Percentiles rank a stretch among this genome's conserved stretches.
Evolutionary conservation across 352 stramenopile genomes (phyloP).

Genomic region (Ochromonadaceae sp.): DNA sequence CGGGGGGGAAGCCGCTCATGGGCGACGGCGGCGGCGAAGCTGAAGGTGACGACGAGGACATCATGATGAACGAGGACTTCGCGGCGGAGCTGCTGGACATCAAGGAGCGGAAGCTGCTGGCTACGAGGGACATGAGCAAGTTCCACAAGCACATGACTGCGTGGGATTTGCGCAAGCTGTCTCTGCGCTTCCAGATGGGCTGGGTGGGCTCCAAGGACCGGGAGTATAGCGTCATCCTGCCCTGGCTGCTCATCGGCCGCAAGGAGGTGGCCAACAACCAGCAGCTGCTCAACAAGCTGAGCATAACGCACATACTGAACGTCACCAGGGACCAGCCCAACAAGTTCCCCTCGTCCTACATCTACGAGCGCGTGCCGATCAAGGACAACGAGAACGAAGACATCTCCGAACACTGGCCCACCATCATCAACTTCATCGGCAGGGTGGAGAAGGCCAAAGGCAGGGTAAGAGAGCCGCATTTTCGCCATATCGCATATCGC

Average conservation of each 20-base stretch:
- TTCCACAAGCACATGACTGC: background rate
- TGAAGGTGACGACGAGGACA: background rate
- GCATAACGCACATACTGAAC: slow-evolving; percentile 14
- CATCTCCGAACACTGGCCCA: background rate
- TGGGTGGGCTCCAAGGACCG: background rate
- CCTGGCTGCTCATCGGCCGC: background rate
- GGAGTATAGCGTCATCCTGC: background rate
- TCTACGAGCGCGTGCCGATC: background rate
- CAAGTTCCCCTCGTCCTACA: background rate
- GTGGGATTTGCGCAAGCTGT: background rate
- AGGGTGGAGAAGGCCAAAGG: background rate
- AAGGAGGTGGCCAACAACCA: background rate
- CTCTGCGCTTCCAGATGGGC: background rate
- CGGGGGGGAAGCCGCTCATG: too few species aligned
- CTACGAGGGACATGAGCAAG: background rate
- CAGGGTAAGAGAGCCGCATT: too few species aligned
- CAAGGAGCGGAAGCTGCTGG: slow-evolving; percentile 3
- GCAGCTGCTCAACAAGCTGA: background rate
- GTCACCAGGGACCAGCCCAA: background rate
- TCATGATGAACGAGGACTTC: background rate
- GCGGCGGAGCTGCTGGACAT: background rate
- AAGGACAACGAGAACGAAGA: background rate
- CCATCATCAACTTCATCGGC: background rate
- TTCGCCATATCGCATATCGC: too few species aligned
- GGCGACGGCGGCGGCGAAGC: background rate